Percentiles rank a stretch among this genome's conserved stretches.
Evolutionary conservation across 345 rosid species (phyloP).

Genomic region (Salix koriyanagi): DNA sequence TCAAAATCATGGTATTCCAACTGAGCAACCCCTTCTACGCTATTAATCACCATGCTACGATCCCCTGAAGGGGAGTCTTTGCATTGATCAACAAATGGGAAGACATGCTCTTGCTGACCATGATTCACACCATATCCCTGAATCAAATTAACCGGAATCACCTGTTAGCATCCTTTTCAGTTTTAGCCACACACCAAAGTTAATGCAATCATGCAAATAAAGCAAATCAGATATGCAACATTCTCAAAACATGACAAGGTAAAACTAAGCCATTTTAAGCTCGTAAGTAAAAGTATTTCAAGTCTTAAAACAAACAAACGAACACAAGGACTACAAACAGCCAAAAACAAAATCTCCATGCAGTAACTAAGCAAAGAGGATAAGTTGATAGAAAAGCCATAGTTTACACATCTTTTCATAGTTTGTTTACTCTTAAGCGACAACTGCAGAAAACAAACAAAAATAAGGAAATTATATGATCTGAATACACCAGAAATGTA

Average conservation of each 20-base stretch:
- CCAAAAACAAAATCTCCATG: not conserved
- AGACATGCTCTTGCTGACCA: constrained; percentile 53
- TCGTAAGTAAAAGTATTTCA: not conserved
- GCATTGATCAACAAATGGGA: constrained; percentile 50
- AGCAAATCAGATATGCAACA: not conserved
- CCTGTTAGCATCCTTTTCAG: constrained; percentile 11
- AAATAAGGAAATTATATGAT: not conserved
- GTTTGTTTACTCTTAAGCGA: not conserved
- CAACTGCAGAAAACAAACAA: not conserved
- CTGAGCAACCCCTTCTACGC: constrained; percentile 41
- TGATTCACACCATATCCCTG: constrained; percentile 57
- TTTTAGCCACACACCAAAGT: not conserved
- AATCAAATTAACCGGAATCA: constrained; percentile 16
- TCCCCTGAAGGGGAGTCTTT: constrained; percentile 45
- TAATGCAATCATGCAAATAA: not conserved
- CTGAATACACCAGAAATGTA: not conserved
- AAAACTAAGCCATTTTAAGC: not conserved
- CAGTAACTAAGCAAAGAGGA: not conserved
- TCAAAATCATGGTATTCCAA: constrained; percentile 67
- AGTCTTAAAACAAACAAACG: not conserved
- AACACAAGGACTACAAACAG: not conserved
- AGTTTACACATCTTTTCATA: not conserved
- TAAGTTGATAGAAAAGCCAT: not conserved
- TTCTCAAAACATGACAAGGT: not conserved
- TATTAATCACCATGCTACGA: constrained; percentile 26